A percentile compares a stretch with the other conserved stretches of the same genome.
These are phyloP conservation scores for Boletus coccyginus DNA, from an alignment of 768 basidiomycete species.

Conservation along the genomic window DNA sequence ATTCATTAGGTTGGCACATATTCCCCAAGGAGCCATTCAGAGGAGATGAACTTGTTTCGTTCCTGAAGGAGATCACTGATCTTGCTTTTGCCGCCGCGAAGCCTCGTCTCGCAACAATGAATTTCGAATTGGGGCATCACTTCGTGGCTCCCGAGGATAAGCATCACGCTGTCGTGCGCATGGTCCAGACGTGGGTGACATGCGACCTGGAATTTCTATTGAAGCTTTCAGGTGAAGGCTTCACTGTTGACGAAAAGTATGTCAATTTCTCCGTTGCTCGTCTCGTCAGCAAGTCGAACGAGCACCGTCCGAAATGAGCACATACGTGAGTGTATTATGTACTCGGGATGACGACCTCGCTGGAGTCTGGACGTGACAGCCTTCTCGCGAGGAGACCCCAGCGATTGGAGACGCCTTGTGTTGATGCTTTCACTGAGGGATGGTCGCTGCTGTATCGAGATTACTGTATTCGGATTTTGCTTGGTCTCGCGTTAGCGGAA, in stretches of 20 bases:
- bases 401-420: background rate
- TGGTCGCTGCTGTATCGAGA: background rate
- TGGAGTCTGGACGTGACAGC: background rate
- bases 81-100: background rate
- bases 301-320: background rate
- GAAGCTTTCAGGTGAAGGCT: conserved; percentile 6
- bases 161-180: background rate
- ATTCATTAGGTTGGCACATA: background rate
- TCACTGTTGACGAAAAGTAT: background rate
- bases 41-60: background rate
- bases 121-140: background rate
- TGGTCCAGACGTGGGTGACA: background rate
- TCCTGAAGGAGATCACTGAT: conserved; percentile 7
- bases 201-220: conserved; percentile 9
- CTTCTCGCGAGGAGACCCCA: conserved; percentile 2
- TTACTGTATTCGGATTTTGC: background rate
- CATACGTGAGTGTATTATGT: conserved; percentile 11
- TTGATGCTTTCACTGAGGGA: background rate
- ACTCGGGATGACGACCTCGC: background rate
- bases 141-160: background rate
- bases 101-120: background rate
- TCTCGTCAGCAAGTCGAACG: conserved; percentile 2
- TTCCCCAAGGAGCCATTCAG: background rate
- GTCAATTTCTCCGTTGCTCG: background rate
- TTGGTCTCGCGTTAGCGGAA: background rate